These are phyloP conservation scores for Eutrema salsugineum DNA, from an alignment of 441 rosid species.

Conservation along the genomic window DNA sequence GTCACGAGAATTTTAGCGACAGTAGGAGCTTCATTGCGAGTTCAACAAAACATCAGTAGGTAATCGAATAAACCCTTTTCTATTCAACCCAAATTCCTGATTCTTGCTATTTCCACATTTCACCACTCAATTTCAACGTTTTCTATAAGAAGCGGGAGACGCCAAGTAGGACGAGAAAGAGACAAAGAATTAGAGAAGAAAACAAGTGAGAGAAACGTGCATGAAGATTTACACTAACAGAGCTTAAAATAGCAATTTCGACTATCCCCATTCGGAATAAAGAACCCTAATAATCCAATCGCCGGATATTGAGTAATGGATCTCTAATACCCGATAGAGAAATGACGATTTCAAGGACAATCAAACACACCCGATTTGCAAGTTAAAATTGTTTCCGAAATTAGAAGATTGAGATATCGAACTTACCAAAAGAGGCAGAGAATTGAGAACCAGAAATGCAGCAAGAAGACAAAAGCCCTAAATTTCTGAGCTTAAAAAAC, in stretches of 20 bases:
- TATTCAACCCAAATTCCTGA: neutral
- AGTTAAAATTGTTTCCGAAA: neutral
- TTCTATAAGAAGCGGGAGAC: neutral
- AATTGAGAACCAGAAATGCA: conserved; percentile 8
- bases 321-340: conserved; percentile 10
- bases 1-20: neutral
- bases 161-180: neutral
- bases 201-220: neutral
- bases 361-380: conserved; percentile 7
- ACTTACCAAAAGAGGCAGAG: conserved; percentile 19
- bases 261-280: conserved; percentile 4
- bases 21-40: neutral
- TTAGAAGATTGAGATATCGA: conserved; percentile 1
- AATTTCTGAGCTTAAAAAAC: neutral
- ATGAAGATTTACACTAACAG: neutral
- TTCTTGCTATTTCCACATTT: neutral
- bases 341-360: neutral
- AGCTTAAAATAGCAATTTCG: conserved; percentile 20
- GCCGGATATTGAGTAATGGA: conserved; percentile 3
- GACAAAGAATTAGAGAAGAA: neutral
- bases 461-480: neutral
- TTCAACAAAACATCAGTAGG: neutral
- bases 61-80: neutral
- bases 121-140: neutral
- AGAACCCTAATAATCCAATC: conserved; percentile 26